Base-by-base conservation (phyloP, 305 asterid genomes). In the Rubia tinctorum region DNA sequence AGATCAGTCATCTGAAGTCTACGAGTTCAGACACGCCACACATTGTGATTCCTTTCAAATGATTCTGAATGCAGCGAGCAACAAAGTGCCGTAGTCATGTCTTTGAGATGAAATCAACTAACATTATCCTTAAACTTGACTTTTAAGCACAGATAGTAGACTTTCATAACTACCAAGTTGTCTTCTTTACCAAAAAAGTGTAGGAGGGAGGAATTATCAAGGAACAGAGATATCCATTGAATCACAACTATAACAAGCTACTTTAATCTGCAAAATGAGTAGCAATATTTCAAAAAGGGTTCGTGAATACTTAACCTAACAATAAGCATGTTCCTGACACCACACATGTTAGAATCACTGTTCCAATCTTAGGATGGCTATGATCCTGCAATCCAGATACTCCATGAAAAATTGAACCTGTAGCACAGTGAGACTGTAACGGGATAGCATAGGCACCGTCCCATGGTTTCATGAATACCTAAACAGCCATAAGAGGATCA, bases 141-240 rank as follows among this genome's bases (percentile, higher is more conserved):
- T 58, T 71, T 12, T 25, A 39, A 71, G 40, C 25, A 37, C 40
- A 40, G 47, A 58, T 58, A 40, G 42, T 7, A 60, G 74, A 71
- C 56, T 56, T 71, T 58, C 13, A 40, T 49, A 6, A 13, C 12
- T 18, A 55, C 30, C 34, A 39, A 13, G 30, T 23, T n/a, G n/a
- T n/a, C n/a, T n/a, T n/a, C n/a, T n/a, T n/a, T n/a, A n/a, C n/a
- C n/a, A n/a, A n/a, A n/a, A n/a, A n/a, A n/a, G n/a, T n/a, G n/a
- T n/a, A n/a, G n/a, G 43, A 23, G 6, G 23, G 17, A 13, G 60
- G 43, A 55, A 15, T 15, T 34, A 37, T 55, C 5, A n/a, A n/a
- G 40, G 51, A 34, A 22, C 27, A 34, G 60, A 13, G 60, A 8
- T 25, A 11, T 27, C 55, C 8, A 13, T 14, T 39, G 37, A 43